Evolutionary conservation across 1,284 basidiomycete species (phyloP).

Genomic region (Apiotrichum montevideense): DNA sequence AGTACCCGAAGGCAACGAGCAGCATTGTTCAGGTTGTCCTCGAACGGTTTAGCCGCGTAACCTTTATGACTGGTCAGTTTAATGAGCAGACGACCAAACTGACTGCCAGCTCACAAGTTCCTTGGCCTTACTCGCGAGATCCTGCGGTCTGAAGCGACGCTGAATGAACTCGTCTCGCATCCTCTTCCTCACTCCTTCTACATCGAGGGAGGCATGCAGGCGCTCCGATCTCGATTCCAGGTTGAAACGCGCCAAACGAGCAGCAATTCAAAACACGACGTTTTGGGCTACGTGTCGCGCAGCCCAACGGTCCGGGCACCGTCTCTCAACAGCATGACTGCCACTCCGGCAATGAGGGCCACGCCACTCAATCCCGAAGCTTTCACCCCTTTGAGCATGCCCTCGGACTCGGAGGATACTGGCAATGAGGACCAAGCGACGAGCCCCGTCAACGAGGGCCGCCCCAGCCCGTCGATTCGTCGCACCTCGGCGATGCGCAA

Average conservation of each 20-base stretch:
- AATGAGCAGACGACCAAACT: constrained; percentile 25
- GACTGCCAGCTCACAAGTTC: constrained; percentile 75
- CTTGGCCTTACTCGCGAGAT: constrained; percentile 93
- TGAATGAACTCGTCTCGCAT: constrained; percentile 94
- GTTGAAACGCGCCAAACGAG: constrained; percentile 9
- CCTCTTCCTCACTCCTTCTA: constrained; percentile 89
- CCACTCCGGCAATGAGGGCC: constrained; percentile 21
- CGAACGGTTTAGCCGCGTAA: constrained; percentile 92
- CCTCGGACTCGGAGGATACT: constrained; percentile 9
- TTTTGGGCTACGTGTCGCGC: constrained; percentile 40
- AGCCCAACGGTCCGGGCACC: constrained; percentile 39
- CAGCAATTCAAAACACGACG: constrained; percentile 26
- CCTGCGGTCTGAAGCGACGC: constrained; percentile 88
- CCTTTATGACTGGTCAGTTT: constrained; percentile 60
- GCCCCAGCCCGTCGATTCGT: constrained; percentile 22
- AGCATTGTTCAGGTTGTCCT: constrained; percentile 70
- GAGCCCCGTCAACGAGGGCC: constrained; percentile 2
- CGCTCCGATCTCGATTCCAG: constrained; percentile 72
- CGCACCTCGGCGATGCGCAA: constrained; percentile 37
- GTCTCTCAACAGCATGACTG: constrained; percentile 24
- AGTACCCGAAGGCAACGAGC: constrained; percentile 92
- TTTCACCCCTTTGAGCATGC: background rate
- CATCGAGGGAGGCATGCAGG: constrained; percentile 83
- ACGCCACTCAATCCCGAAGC: background rate
- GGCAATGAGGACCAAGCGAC: background rate